Base-by-base conservation (phyloP, 2,329 filamentous ascomycete genomes). In the Myriosclerotinia curreyana region DNA sequence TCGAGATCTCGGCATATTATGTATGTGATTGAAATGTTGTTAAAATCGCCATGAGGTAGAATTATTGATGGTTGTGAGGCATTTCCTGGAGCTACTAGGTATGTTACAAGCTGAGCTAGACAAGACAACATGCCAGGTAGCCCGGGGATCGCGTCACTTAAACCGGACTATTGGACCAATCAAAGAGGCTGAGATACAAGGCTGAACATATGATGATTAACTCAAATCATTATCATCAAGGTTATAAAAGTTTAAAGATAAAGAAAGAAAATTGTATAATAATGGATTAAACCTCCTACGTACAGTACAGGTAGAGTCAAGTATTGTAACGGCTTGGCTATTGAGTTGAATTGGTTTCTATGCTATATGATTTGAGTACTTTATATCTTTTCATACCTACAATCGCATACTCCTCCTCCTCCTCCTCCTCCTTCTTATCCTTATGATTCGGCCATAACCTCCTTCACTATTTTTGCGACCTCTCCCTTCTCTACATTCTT, bases 401-500 rank as follows among this genome's bases (percentile, higher is more conserved):
- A 53, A 54, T 53, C 34, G 46, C 5, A 28, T 48, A n/a, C 9
- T 31, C 28, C 28, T 31, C 28, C 28, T 31, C 28, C 28, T 31
- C 28, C 28, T 31, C 28, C 28, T 31, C 28, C 4, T 31, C 28
- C 28, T 31, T 6, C 28, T 31, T 31, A 53, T 50, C 44, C n/a
- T 60, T 50, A 70, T 51, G 64, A 34, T 48, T 66, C 68, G 2
- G 69, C 68, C 60, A 76, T 52, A 14, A 73, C 70, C 72, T 85
- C 78, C 77, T 88, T 88, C 58, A 90, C 84, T 69, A 87, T 76
- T 70, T 78, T 83, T 5, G 81, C 82, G 55, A 92, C 77, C 68
- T 83, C 80, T 60, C 80, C 81, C 76, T 81, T 85, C 72, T 91
- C 84, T 44, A 90, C 81, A 48, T 83, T 80, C 76, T 86, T 87